A percentile compares a stretch with the other conserved stretches of the same genome.
Conservation (phyloP, 139 green algal genomes). For the Tetradesmus obliquus region DNA sequence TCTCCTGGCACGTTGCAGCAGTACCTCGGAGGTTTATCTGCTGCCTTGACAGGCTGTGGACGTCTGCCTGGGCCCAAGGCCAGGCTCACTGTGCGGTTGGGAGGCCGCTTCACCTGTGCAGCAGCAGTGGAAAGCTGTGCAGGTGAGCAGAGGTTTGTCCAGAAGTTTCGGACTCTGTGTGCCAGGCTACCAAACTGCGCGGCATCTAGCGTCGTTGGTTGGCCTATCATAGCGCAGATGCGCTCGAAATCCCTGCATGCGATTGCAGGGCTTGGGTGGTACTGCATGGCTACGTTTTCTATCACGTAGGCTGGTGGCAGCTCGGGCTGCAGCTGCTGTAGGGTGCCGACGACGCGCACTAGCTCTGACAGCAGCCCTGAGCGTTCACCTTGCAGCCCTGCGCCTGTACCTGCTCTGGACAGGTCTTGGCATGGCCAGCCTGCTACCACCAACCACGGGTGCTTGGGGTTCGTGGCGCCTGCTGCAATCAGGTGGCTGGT, state of each 20-base stretch:
- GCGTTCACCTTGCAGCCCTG: slow-evolving; percentile 9
- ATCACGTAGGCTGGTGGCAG: slow-evolving; percentile 12
- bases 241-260: not conserved
- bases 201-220: not conserved
- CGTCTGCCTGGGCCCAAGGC: not conserved
- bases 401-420: not conserved
- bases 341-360: not conserved
- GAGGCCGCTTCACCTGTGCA: not conserved
- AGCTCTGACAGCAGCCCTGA: not conserved
- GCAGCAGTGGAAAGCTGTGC: not conserved
- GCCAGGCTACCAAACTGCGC: slow-evolving; percentile 2
- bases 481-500: not conserved
- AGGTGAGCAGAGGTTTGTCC: not conserved
- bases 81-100: not conserved
- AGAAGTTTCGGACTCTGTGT: not conserved
- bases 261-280: not conserved
- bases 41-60: not conserved
- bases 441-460: slow-evolving; percentile 31
- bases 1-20: not conserved
- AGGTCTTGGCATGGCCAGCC: slow-evolving; percentile 43
- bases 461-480: not conserved
- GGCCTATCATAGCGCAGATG: not conserved
- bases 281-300: not conserved
- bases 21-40: not conserved
- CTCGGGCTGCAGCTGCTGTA: slow-evolving; percentile 3